phyloP scores from a whole-genome alignment of 78 protist genomes.

The Acrasis kona region DNA sequence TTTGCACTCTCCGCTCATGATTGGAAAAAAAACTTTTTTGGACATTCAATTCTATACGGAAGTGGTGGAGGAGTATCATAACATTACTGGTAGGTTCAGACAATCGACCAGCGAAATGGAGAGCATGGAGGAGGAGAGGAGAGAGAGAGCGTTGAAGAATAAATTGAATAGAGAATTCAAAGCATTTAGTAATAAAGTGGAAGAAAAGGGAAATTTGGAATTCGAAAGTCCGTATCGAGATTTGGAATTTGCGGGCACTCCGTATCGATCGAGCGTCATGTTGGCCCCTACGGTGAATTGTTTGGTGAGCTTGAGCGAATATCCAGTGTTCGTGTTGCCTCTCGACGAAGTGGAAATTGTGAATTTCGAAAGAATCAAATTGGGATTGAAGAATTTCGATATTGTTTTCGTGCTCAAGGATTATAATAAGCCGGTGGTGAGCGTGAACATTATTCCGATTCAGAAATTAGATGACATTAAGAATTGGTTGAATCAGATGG shows the following conservation, averaged over 20 bases:
- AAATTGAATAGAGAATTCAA: constrained; percentile 52
- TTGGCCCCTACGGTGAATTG: constrained; percentile 71
- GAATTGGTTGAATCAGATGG: constrained; percentile 69
- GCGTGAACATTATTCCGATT: constrained; percentile 48
- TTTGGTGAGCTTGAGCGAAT: constrained; percentile 59
- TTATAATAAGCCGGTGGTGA: constrained; percentile 39
- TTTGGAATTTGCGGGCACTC: constrained; percentile 84
- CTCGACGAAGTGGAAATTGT: constrained; percentile 84
- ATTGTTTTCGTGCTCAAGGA: constrained; percentile 81
- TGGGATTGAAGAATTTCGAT: constrained; percentile 62
- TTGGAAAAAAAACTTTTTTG: constrained; percentile 77
- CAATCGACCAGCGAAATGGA: constrained; percentile 48
- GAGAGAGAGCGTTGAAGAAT: constrained; percentile 53
- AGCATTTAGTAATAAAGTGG: constrained; percentile 2
- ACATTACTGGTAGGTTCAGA: constrained; percentile 21
- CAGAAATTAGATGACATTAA: constrained; percentile 54
- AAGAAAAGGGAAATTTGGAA: constrained; percentile 20
- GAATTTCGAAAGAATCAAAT: constrained; percentile 74
- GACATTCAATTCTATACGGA: constrained; percentile 87
- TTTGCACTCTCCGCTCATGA: constrained; percentile 69
- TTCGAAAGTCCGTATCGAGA: constrained; percentile 84
- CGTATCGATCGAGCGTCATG: constrained; percentile 28
- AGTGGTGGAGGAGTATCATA: constrained; percentile 27
- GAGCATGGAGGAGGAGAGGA: constrained; percentile 74
- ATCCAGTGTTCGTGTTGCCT: constrained; percentile 74